These are phyloP conservation scores for Juglanconis juglandina DNA, from an alignment of 2,329 filamentous ascomycete genomes.

Conservation along the genomic window DNA sequence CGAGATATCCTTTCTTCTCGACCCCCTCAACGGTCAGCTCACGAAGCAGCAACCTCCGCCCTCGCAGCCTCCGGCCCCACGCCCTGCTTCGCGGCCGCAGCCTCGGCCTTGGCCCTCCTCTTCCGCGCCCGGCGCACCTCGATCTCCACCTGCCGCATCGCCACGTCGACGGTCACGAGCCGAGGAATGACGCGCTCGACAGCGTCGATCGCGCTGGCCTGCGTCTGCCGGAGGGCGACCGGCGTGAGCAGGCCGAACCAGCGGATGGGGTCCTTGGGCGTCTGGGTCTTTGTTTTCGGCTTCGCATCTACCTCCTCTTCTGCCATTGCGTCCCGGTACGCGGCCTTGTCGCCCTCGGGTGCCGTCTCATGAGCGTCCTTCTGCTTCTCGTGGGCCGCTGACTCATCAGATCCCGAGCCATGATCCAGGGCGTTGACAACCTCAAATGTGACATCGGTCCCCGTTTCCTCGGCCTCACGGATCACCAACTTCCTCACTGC, in stretches of 20 bases:
- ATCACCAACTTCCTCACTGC: slow-evolving; percentile 38
- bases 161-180: slow-evolving; percentile 54
- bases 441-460: neutral
- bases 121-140: slow-evolving; percentile 63
- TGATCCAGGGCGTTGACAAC: neutral
- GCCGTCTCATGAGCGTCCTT: slow-evolving; percentile 1
- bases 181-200: slow-evolving; percentile 56
- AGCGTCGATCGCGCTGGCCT: slow-evolving; percentile 52
- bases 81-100: slow-evolving; percentile 29
- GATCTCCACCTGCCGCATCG: slow-evolving; percentile 65
- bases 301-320: slow-evolving; percentile 18
- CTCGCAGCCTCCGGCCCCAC: slow-evolving; percentile 3
- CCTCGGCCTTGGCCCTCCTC: slow-evolving; percentile 44
- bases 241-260: slow-evolving; percentile 58
- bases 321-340: slow-evolving; percentile 9
- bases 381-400: slow-evolving; percentile 4
- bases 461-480: neutral
- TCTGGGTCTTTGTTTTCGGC: slow-evolving; percentile 14
- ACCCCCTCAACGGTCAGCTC: neutral
- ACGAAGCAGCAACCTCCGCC: slow-evolving; percentile 6
- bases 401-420: neutral
- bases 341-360: slow-evolving; percentile 11
- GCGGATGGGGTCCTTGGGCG: slow-evolving; percentile 50
- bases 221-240: slow-evolving; percentile 52
- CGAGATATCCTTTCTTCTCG: neutral